Percentiles rank a stretch among this genome's conserved stretches.
These are phyloP conservation scores for Hypoxylon sp. DNA, from an alignment of 2,329 filamentous ascomycete genomes.

Conservation along the genomic window DNA sequence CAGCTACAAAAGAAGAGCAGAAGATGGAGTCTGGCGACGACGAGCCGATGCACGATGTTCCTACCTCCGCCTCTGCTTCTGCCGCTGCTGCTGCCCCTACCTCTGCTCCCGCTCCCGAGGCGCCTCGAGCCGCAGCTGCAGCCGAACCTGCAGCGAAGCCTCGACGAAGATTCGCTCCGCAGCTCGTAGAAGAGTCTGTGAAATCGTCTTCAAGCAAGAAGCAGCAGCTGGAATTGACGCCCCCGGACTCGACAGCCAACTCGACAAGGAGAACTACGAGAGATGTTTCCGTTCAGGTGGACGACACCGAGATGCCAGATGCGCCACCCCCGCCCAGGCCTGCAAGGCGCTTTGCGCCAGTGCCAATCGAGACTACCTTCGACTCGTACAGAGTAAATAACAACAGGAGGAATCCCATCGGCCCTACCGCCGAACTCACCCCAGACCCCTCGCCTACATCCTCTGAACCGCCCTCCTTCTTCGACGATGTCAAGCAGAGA, in stretches of 20 bases:
- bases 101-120: conserved; percentile 1
- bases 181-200: conserved; percentile 46
- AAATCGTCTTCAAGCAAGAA: conserved; percentile 41
- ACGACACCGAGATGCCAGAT: conserved; percentile 41
- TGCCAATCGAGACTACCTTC: conserved; percentile 76
- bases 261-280: conserved; percentile 36
- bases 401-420: conserved; percentile 48
- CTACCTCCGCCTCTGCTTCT: conserved; percentile 14
- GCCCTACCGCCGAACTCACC: conserved; percentile 66
- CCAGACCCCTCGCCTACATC: conserved; percentile 62
- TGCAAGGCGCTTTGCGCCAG: conserved; percentile 67
- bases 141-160: conserved; percentile 37
- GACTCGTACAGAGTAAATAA: conserved; percentile 61
- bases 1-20: conserved; percentile 11
- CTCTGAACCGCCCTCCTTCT: conserved; percentile 49
- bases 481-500: conserved; percentile 25
- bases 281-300: conserved; percentile 43
- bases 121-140: conserved; percentile 14
- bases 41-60: conserved; percentile 41
- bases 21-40: conserved; percentile 40
- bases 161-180: conserved; percentile 45
- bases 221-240: conserved; percentile 20
- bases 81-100: not conserved
- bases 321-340: conserved; percentile 35
- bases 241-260: conserved; percentile 31